These are phyloP conservation scores for Aspergillus ibericus DNA, from an alignment of 2,329 filamentous ascomycete genomes.

Conservation along the genomic window DNA sequence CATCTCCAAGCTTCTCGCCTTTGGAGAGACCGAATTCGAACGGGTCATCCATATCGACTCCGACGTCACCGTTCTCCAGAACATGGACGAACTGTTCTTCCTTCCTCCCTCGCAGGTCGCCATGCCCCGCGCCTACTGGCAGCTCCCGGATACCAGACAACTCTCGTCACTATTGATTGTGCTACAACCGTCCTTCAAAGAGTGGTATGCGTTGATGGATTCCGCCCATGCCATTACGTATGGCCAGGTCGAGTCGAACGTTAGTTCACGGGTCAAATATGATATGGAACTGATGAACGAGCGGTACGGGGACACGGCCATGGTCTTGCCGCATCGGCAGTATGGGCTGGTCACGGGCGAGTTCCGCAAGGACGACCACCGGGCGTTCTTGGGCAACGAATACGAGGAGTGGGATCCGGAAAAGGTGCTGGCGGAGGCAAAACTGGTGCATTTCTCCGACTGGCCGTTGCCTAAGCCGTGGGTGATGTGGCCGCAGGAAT, in stretches of 20 bases:
- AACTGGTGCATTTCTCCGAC: constrained; percentile 70
- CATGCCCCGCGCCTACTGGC: constrained; percentile 73
- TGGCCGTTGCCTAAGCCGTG: constrained; percentile 69
- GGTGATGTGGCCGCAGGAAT: constrained; percentile 45
- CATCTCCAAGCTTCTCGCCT: constrained; percentile 68
- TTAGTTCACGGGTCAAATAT: constrained; percentile 37
- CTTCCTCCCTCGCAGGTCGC: constrained; percentile 62
- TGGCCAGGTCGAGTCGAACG: constrained; percentile 28
- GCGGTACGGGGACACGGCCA: constrained; percentile 58
- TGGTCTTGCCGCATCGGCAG: constrained; percentile 64
- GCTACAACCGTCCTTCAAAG: constrained; percentile 56
- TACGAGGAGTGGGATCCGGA: constrained; percentile 61
- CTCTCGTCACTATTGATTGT: constrained; percentile 65
- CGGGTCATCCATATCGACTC: constrained; percentile 62
- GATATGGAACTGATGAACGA: constrained; percentile 70
- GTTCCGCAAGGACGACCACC: constrained; percentile 58
- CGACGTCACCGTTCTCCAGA: constrained; percentile 62
- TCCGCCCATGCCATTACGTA: constrained; percentile 24
- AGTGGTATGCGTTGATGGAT: constrained; percentile 41
- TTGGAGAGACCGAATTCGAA: constrained; percentile 65
- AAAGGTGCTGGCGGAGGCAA: constrained; percentile 58
- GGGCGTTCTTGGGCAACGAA: constrained; percentile 50
- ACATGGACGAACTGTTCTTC: constrained; percentile 71
- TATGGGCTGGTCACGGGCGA: constrained; percentile 64
- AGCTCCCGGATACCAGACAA: constrained; percentile 53